phyloP scores from a whole-genome alignment of 139 green algal genomes.

The Yamagishiella unicocca region DNA sequence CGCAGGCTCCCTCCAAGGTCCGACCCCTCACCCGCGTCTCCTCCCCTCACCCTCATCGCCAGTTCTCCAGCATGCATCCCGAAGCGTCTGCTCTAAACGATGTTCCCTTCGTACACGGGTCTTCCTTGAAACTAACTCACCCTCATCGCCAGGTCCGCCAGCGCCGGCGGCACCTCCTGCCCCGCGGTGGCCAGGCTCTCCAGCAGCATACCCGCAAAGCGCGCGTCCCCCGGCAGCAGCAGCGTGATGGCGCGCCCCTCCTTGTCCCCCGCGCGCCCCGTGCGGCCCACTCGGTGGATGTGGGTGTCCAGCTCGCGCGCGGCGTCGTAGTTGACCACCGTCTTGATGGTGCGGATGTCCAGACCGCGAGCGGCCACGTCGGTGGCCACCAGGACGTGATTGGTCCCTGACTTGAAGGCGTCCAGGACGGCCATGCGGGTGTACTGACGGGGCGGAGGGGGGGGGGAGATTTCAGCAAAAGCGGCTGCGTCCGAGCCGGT shows the following conservation, averaged over 20 bases:
- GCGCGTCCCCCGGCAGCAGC: slow-evolving; percentile 77
- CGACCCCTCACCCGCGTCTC: too few species aligned
- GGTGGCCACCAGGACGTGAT: slow-evolving; percentile 95
- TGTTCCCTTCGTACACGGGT: too few species aligned
- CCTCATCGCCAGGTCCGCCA: slow-evolving; percentile 82
- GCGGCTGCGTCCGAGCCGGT: too few species aligned
- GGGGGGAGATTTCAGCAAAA: too few species aligned
- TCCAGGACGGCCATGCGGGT: slow-evolving; percentile 82
- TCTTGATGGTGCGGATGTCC: slow-evolving; percentile 95
- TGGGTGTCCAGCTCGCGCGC: slow-evolving; percentile 91
- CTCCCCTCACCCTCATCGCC: too few species aligned
- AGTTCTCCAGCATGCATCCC: too few species aligned
- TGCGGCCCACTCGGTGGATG: slow-evolving; percentile 91
- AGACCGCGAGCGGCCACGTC: slow-evolving; percentile 97
- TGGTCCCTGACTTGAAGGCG: slow-evolving; percentile 87
- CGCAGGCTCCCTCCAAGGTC: too few species aligned
- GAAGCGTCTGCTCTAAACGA: too few species aligned
- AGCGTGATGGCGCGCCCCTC: slow-evolving; percentile 91
- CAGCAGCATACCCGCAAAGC: slow-evolving; percentile 84
- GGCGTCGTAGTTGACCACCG: slow-evolving; percentile 90
- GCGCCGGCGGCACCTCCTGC: slow-evolving; percentile 77
- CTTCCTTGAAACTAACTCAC: slow-evolving; percentile 39
- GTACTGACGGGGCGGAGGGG: slow-evolving; percentile 65
- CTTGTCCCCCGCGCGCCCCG: slow-evolving; percentile 94
- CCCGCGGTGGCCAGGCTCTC: slow-evolving; percentile 76